phyloP scores from a whole-genome alignment of 768 basidiomycete species.

The Melanogaster broomeanus region DNA sequence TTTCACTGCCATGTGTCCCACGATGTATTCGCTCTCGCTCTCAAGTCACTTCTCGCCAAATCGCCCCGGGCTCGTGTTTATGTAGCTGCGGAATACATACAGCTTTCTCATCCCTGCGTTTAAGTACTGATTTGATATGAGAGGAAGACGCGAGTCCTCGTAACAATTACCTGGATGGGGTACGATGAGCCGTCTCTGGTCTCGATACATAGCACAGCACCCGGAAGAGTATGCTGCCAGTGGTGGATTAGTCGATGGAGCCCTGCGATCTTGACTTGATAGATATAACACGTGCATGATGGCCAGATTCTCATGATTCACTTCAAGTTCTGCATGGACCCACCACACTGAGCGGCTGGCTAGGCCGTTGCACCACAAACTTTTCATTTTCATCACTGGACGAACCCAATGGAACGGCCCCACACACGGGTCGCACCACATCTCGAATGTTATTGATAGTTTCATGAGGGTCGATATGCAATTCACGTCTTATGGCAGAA shows the following conservation, averaged over 20 bases:
- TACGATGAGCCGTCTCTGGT: slow-evolving; percentile 42
- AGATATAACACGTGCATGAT: not conserved
- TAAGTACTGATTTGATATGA: slow-evolving; percentile 43
- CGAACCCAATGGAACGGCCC: too few relatives aligned
- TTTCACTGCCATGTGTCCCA: slow-evolving; percentile 70
- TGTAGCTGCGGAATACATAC: slow-evolving; percentile 71
- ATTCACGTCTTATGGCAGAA: slow-evolving; percentile 15
- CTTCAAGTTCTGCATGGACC: not conserved
- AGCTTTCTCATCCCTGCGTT: slow-evolving; percentile 48
- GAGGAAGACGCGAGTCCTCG: slow-evolving; percentile 42
- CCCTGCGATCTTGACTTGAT: not conserved
- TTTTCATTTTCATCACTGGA: not conserved
- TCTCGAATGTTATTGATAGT: not conserved
- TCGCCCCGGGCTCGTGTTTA: slow-evolving; percentile 46
- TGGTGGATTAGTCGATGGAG: slow-evolving; percentile 64
- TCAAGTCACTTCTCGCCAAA: slow-evolving; percentile 48
- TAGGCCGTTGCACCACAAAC: not conserved
- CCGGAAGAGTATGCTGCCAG: slow-evolving; percentile 59
- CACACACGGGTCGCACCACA: too few relatives aligned
- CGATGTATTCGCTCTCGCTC: slow-evolving; percentile 51
- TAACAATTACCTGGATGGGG: slow-evolving; percentile 49
- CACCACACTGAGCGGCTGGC: not conserved
- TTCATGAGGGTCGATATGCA: slow-evolving; percentile 9
- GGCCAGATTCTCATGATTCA: slow-evolving; percentile 1
- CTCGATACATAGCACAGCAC: slow-evolving; percentile 47